These are phyloP conservation scores for Epichloe typhina DNA, from an alignment of 2,329 filamentous ascomycete genomes.

Conservation along the genomic window DNA sequence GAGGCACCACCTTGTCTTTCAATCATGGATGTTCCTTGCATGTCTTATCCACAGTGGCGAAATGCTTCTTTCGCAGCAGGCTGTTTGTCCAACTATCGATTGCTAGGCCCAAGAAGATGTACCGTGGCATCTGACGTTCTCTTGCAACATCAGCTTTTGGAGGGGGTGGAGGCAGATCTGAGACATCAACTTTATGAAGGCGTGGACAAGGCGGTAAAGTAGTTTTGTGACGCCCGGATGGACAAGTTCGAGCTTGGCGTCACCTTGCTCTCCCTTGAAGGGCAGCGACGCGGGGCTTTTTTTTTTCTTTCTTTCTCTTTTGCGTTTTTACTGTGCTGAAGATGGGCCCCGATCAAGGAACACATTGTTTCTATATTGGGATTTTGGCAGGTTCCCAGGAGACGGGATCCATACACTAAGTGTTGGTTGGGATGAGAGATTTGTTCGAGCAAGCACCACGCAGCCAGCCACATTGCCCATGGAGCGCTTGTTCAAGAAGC, in stretches of 20 bases:
- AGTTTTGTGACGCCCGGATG: too few relatives aligned
- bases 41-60: not conserved
- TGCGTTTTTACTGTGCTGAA: too few relatives aligned
- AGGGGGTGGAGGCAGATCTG: not conserved
- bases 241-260: too few relatives aligned
- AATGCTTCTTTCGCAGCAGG: not conserved
- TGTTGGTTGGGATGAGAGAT: not conserved
- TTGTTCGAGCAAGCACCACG: too few relatives aligned
- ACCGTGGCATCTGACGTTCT: not conserved
- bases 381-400: too few relatives aligned
- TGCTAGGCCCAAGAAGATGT: not conserved
- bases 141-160: not conserved
- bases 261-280: too few relatives aligned
- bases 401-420: not conserved
- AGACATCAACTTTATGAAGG: too few relatives aligned
- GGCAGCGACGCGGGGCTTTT: too few relatives aligned
- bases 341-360: too few relatives aligned
- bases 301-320: too few relatives aligned
- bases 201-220: too few relatives aligned
- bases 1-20: not conserved
- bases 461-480: not conserved
- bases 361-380: too few relatives aligned
- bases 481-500: not conserved
- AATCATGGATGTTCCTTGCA: constrained; percentile 5
- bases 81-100: not conserved